phyloP scores from a whole-genome alignment of 495 filamentous ascomycete genomes.

The Aspergillus egyptiacus region DNA sequence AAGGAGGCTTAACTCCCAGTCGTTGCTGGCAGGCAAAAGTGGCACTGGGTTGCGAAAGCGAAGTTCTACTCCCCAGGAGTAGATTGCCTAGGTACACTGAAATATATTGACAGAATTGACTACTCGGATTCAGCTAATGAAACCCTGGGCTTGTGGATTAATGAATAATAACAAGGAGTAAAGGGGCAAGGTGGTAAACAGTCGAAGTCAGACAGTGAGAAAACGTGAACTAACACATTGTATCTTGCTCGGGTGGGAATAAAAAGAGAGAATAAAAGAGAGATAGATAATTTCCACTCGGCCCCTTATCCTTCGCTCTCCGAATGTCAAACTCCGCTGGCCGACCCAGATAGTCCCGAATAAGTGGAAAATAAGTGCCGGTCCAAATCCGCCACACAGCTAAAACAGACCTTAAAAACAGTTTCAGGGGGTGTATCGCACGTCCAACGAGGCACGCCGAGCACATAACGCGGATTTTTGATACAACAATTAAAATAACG shows the following conservation, averaged over 20 bases:
- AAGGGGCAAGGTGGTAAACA: conserved; percentile 10
- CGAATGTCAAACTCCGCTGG: conserved; percentile 49
- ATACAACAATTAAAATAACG: conserved; percentile 23
- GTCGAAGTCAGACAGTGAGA: conserved; percentile 24
- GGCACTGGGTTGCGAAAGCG: no score
- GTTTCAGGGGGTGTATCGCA: conserved; percentile 36
- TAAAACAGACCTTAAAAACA: conserved; percentile 38
- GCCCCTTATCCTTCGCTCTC: conserved; percentile 44
- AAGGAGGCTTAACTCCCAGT: no score
- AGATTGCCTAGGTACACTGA: neutral
- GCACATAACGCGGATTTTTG: conserved; percentile 25
- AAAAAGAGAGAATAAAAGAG: conserved; percentile 42
- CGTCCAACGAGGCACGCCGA: conserved; percentile 30
- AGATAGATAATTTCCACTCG: conserved; percentile 47
- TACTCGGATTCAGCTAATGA: conserved; percentile 19
- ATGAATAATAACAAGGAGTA: conserved; percentile 11
- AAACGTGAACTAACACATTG: conserved; percentile 38
- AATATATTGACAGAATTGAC: conserved; percentile 1
- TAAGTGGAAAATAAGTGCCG: conserved; percentile 37
- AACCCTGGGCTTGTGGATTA: conserved; percentile 15
- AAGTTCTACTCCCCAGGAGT: no score
- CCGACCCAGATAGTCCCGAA: conserved; percentile 39
- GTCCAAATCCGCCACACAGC: conserved; percentile 40
- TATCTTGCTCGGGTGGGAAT: conserved; percentile 47
- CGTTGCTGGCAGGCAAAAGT: no score